These are phyloP conservation scores for Zhuliangozyma blackwelliae DNA, from an alignment of 1,139 yeast genomes.

Conservation along the genomic window DNA sequence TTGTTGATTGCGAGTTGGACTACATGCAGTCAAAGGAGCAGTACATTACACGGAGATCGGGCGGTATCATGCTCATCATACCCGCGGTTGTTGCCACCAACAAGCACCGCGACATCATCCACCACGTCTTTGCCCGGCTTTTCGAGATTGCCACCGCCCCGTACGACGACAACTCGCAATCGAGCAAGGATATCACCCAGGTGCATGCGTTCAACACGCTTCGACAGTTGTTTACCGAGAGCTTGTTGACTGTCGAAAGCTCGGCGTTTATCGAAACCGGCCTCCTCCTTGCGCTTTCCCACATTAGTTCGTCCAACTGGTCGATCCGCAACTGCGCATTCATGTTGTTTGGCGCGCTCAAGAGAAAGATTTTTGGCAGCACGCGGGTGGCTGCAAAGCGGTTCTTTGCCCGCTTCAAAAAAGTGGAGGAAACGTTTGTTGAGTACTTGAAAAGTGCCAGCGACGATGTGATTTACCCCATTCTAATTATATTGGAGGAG, in stretches of 20 bases:
- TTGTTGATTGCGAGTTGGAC: slow-evolving; percentile 38
- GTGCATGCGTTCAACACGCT: slow-evolving; percentile 91
- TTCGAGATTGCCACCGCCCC: slow-evolving; percentile 50
- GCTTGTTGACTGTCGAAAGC: slow-evolving; percentile 53
- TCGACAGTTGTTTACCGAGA: slow-evolving; percentile 66
- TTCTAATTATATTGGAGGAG: slow-evolving; percentile 65
- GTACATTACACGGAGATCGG: slow-evolving; percentile 81
- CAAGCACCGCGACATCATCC: slow-evolving; percentile 26
- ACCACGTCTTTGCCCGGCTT: slow-evolving; percentile 48
- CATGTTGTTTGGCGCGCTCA: slow-evolving; percentile 84
- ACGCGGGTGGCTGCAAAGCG: slow-evolving; percentile 33
- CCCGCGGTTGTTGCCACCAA: slow-evolving; percentile 66
- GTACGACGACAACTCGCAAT: slow-evolving; percentile 45
- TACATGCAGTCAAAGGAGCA: slow-evolving; percentile 58
- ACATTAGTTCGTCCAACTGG: slow-evolving; percentile 71
- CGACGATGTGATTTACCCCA: slow-evolving; percentile 66
- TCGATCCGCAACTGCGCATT: slow-evolving; percentile 87
- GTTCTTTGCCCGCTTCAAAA: slow-evolving; percentile 61
- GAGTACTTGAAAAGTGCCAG: slow-evolving; percentile 10
- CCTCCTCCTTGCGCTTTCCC: slow-evolving; percentile 53
- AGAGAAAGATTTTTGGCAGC: slow-evolving; percentile 65
- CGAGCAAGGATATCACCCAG: slow-evolving; percentile 69
- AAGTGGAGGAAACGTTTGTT: slow-evolving; percentile 4
- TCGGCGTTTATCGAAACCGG: slow-evolving; percentile 52
- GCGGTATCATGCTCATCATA: slow-evolving; percentile 79